Base-by-base conservation (phyloP, 2,329 filamentous ascomycete genomes). In the Exophiala sp. region DNA sequence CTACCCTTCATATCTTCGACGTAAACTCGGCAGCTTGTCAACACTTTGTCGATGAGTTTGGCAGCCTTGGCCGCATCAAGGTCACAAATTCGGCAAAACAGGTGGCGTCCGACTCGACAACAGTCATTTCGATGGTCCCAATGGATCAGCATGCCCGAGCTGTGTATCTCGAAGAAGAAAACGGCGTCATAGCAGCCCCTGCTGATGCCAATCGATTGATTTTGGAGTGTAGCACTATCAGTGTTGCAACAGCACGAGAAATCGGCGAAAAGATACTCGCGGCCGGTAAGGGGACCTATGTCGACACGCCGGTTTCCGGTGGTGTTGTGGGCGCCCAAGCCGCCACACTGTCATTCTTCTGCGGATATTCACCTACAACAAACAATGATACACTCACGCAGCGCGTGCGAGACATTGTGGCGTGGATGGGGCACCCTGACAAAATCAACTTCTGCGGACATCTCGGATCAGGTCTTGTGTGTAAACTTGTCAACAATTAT, bases 401-500 rank as follows among this genome's bases (percentile, higher is more conserved):
- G 46, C 49, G 40, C 8, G 24, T 52, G n/a, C 32, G 18, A 14
- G 21, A 34, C n/a, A 32, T 35, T 5, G 29, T 55, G 24, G 34
- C 40, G 6, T 46, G 38, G 34, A 50, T 55, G 52, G 52, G 52
- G 5, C 14, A 39, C 4, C 16, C 46, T n/a, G 40, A 29, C 3
- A 18, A 32, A n/a, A 33, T 53, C 3, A 41, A 35, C 29, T 57
- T 50, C 29, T 50, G 45, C 29, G 45, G 45, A 14, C 5, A n/a
- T 12, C 41, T 53, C 2, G 54, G 54, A 4, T 11, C 14, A 3
- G 50, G 54, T 5, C 46, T 57, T 7, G 38, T 51, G 32, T 42
- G 39, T 40, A 57, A 51, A 40, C 35, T 50, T n/a, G 35, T 18
- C 36, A 57, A 57, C 54, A 57, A 53, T 42, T 57, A 50, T 21